Evolutionary conservation across 176 grass and related monocot species (phyloP), one percentile per base, ranked within the genome.

Genomic region (Cenchrus purpureus): DNA sequence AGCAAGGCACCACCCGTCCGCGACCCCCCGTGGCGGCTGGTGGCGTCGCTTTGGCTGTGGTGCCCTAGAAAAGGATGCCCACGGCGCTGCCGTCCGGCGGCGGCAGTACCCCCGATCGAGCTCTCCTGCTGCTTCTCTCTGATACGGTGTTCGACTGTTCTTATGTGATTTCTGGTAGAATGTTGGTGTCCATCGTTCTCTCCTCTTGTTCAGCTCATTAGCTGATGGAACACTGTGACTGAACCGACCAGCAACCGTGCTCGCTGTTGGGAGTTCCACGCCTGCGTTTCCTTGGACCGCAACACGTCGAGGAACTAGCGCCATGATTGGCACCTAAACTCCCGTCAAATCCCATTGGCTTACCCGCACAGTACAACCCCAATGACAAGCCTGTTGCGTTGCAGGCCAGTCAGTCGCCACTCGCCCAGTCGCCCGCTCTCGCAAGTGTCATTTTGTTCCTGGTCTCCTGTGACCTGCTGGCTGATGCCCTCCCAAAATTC

Each of bases 301-400:
- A 53, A 77, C 12, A 46, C 10, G 5, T 64, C 7, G 44, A 69
- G 62, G 5, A 73, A 45, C 44, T 20, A 68, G 44, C 44, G 12
- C 53, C 9, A 70, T 81, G 7, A 55, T 85, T 40, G 37, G 70
- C 15, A 59, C 68, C 45, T 71, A 12, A 77, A 82, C 71, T 71
- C 61, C 0, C 34, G 63, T 82, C 77, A 10, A 77, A 59, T 85
- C 70, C 45, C 15, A 69, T 51, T 62, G 9, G 45, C 19, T 42
- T 40, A 4, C 11, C 68, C 10, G 10, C 14, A 22, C 43, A 14
- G 56, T 2, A 51, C 43, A 60, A 68, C 2, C 1, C 10, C 50
- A 61, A n/a, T 20, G 68, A 74, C 50, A 74, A 76, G 10, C 14
- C 62, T 45, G 44, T 80, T 48, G 71, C 76, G 55, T 42, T 22